Percentiles rank a stretch among this genome's conserved stretches.
These are phyloP conservation scores for Punica granatum DNA, from an alignment of 345 rosid species.

Conservation along the genomic window DNA sequence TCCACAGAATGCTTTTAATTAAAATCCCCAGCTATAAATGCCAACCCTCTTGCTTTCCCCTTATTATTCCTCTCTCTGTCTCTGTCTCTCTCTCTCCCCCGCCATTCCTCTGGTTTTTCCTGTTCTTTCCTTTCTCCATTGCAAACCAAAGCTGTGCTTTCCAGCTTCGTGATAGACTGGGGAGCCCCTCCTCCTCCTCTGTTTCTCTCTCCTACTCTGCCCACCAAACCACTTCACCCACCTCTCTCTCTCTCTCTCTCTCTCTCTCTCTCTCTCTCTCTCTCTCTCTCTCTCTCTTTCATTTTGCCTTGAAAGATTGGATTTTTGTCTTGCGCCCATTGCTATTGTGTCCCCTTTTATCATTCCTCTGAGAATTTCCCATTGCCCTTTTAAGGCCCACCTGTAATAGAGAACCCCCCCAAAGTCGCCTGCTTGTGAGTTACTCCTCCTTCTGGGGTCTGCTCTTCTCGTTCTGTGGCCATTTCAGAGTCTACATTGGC, in stretches of 20 bases:
- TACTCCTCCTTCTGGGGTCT: slow-evolving; percentile 24
- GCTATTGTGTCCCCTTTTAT: slow-evolving; percentile 11
- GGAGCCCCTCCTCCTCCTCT: background rate
- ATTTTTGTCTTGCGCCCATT: slow-evolving; percentile 29
- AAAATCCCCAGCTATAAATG: slow-evolving; percentile 33
- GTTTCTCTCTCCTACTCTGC: slow-evolving; percentile 20
- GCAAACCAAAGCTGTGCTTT: slow-evolving; percentile 72
- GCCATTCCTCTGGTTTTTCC: slow-evolving; percentile 10
- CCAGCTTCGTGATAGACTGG: slow-evolving; percentile 33
- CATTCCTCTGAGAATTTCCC: slow-evolving; percentile 13
- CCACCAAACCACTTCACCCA: slow-evolving; percentile 54
- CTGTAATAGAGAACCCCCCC: background rate
- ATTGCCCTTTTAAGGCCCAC: slow-evolving; percentile 16
- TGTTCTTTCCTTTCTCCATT: slow-evolving; percentile 75
- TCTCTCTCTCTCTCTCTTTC: slow-evolving; percentile 14
- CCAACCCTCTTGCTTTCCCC: slow-evolving; percentile 34
- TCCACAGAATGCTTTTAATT: background rate
- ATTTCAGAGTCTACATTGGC: slow-evolving; percentile 35
- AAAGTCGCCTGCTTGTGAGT: slow-evolving; percentile 24
- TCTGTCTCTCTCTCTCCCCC: slow-evolving; percentile 23
- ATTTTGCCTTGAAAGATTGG: slow-evolving; percentile 27
- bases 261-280: slow-evolving; percentile 10
- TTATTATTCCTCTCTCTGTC: slow-evolving; percentile 21
- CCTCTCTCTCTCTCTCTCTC: slow-evolving; percentile 14
- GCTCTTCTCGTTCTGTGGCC: slow-evolving; percentile 16